Evolutionary conservation across 2,329 filamentous ascomycete species (phyloP).

Genomic region (Fusarium luffae): DNA sequence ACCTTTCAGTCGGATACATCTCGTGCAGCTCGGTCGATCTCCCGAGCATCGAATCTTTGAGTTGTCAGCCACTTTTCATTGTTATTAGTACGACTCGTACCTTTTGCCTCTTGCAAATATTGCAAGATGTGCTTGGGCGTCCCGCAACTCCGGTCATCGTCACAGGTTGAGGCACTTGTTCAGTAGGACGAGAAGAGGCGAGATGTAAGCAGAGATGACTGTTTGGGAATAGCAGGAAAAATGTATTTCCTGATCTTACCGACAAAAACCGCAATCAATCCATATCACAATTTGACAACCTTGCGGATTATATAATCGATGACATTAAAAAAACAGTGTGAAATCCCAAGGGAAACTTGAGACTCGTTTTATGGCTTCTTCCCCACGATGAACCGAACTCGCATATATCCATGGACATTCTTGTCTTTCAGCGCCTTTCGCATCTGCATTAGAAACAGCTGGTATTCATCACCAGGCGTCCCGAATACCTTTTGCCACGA

Average conservation of each 20-base stretch:
- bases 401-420: background rate
- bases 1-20: slow-evolving; percentile 15
- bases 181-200: background rate
- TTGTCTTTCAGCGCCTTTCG: background rate
- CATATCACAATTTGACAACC: background rate
- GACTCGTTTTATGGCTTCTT: background rate
- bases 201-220: background rate
- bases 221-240: background rate
- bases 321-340: accelerated
- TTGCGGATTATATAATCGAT: background rate
- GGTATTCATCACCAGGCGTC: background rate
- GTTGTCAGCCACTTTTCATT: too few species aligned
- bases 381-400: background rate
- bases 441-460: background rate
- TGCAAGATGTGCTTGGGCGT: slow-evolving; percentile 31
- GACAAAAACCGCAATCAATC: accelerated
- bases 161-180: background rate
- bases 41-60: slow-evolving; percentile 35
- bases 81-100: background rate
- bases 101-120: slow-evolving; percentile 35
- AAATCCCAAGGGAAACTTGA: background rate
- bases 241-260: background rate
- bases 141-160: slow-evolving; percentile 4
- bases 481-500: background rate
- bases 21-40: slow-evolving; percentile 32